Base-by-base conservation (phyloP, 2,329 filamentous ascomycete species). In the Hypoxylon sp. region DNA sequence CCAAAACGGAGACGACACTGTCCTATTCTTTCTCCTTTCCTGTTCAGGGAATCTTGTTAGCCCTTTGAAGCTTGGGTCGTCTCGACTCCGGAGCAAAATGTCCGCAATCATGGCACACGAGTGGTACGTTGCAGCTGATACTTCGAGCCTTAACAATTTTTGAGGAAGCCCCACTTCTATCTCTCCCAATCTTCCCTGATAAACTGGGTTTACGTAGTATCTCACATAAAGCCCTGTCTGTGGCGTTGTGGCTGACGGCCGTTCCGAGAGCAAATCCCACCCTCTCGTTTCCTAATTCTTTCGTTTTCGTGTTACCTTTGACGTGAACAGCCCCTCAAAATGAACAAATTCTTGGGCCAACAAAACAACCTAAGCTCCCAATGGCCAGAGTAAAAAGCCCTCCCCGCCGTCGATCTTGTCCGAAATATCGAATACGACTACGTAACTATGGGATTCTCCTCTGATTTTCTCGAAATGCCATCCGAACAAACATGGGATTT, bases 141-240 rank as follows among this genome's bases (percentile, higher is more conserved):
- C 72, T 65, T 71, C 17, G 21, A 21, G 32, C 66, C 67, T 67
- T 73, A 73, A 73, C 70, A 73, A 72, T 72, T 72, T 69, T 38
- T 34, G 36, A 28, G 9, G 2, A 46, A 5, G 25, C 57, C 60
- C 21, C 46, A 48, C 46, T 11, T 46, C 5, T 2, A 2, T 23
- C 14, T 14, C 14, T 25, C 41, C 45, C 36, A 65, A 60, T 60
- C 38, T 55, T 21, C 21, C 23, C 3, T 6, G 2, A 48, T 13
- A 14, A 48, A 30, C 28, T 7, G 28, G 38, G 38, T 19, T 43
- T 11, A 5, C 48, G 25, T 6, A 28, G 48, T 14, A 17, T 30
- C 11, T 55, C n/a, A 13, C 28, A 34, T 53, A 36, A 56, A 32
- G 32, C 48, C 13, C 45, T 7, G 28, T 48, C 10, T 43, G 59